phyloP scores from a whole-genome alignment of 805 yeast genomes.

The Metschnikowia vanudenii region DNA sequence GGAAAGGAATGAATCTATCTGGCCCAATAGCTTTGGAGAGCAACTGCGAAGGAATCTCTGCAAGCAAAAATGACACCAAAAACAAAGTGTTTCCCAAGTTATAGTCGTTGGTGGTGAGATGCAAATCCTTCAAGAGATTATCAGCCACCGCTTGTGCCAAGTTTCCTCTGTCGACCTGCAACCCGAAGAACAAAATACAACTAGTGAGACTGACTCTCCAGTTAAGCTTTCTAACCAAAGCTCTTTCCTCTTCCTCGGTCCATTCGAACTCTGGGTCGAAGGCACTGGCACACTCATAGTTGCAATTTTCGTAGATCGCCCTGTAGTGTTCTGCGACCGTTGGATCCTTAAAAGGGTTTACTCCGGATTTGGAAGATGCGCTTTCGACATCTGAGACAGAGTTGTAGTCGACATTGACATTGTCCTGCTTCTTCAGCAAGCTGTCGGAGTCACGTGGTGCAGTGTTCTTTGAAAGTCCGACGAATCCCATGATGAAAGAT shows the following conservation, averaged over 20 bases:
- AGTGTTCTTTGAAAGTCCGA: slow-evolving; percentile 2
- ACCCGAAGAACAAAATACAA: slow-evolving; percentile 55
- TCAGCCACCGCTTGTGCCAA: slow-evolving; percentile 59
- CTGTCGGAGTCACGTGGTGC: slow-evolving; percentile 5
- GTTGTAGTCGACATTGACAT: slow-evolving; percentile 27
- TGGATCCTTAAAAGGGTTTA: slow-evolving; percentile 41
- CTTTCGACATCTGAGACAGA: slow-evolving; percentile 17
- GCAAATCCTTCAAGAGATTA: slow-evolving; percentile 50
- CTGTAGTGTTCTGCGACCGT: slow-evolving; percentile 45
- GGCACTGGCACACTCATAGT: slow-evolving; percentile 53
- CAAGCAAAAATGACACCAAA: slow-evolving; percentile 48
- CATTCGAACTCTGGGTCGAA: slow-evolving; percentile 59
- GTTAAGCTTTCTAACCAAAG: slow-evolving; percentile 51
- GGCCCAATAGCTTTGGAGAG: slow-evolving; percentile 64
- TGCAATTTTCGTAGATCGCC: slow-evolving; percentile 43
- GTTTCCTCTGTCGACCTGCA: slow-evolving; percentile 60
- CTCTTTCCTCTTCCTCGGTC: slow-evolving; percentile 52
- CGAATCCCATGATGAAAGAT: slow-evolving; percentile 8
- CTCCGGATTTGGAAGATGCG: neutral
- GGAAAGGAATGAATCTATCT: slow-evolving; percentile 60
- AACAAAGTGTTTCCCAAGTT: slow-evolving; percentile 59
- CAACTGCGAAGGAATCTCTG: slow-evolving; percentile 67
- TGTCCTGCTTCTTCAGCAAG: slow-evolving; percentile 2
- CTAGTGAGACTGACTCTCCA: slow-evolving; percentile 57
- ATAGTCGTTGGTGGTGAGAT: slow-evolving; percentile 54